These are phyloP conservation scores for Hortaea werneckii DNA, from an alignment of 2,329 filamentous ascomycete species.

Conservation along the genomic window DNA sequence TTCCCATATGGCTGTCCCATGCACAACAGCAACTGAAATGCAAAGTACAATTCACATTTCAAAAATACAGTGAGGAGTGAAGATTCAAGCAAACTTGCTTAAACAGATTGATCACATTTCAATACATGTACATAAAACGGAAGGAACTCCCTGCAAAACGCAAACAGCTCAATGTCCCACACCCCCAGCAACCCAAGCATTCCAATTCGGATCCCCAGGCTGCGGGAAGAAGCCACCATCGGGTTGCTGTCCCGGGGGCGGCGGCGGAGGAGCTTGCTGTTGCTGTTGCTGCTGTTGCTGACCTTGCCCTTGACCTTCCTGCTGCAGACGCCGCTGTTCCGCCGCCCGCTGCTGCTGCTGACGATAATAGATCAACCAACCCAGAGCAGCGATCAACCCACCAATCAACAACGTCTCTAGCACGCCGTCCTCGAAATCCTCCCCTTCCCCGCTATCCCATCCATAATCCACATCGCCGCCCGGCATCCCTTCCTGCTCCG, in stretches of 20 bases:
- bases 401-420: slow-evolving; percentile 80
- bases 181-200: slow-evolving; percentile 57
- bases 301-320: slow-evolving; percentile 17
- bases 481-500: slow-evolving; percentile 35
- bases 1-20: no score
- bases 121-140: no score
- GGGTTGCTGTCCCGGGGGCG: slow-evolving; percentile 36
- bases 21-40: no score
- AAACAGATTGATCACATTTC: no score
- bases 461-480: slow-evolving; percentile 39
- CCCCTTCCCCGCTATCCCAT: slow-evolving; percentile 44
- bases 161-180: slow-evolving; percentile 44
- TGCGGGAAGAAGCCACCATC: slow-evolving; percentile 51
- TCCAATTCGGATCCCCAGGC: slow-evolving; percentile 56
- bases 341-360: slow-evolving; percentile 43
- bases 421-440: slow-evolving; percentile 59
- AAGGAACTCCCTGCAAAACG: background rate
- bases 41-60: no score
- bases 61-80: no score
- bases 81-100: no score
- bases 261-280: slow-evolving; percentile 23
- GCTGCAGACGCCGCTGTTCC: slow-evolving; percentile 34
- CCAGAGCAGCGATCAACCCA: slow-evolving; percentile 61
- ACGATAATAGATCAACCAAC: slow-evolving; percentile 71
- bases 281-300: slow-evolving; percentile 26